phyloP scores from a whole-genome alignment of 768 basidiomycete species.

The Phylloporus arenicola region DNA sequence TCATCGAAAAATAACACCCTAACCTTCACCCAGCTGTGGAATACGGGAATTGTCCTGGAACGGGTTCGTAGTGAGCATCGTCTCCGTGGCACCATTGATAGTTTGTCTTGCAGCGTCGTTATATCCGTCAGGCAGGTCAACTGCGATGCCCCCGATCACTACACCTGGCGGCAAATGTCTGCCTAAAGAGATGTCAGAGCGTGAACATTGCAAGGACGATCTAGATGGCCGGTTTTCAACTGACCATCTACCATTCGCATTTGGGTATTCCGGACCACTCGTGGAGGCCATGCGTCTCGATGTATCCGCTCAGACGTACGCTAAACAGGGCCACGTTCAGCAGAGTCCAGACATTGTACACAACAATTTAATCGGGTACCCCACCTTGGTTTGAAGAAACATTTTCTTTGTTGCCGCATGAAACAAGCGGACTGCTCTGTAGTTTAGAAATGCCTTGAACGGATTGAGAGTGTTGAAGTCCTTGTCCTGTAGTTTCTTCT shows the following conservation, averaged over 20 bases:
- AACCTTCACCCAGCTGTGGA: slow-evolving; percentile 1
- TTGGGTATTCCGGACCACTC: background rate
- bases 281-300: background rate
- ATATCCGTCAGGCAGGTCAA: background rate
- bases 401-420: background rate
- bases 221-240: background rate
- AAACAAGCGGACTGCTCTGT: background rate
- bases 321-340: background rate
- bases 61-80: background rate
- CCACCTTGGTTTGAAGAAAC: background rate
- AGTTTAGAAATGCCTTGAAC: background rate
- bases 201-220: background rate
- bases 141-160: background rate
- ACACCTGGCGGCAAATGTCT: background rate
- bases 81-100: background rate
- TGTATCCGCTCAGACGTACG: background rate
- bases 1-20: background rate
- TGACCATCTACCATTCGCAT: background rate
- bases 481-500: background rate
- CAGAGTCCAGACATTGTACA: background rate
- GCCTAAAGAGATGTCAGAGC: background rate
- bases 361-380: background rate
- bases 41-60: slow-evolving; percentile 3
- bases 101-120: background rate
- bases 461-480: background rate